Evolutionary conservation across 2,329 filamentous ascomycete genomes (phyloP), one percentile per base, ranked within the genome.

Genomic region (Chrysosporium queenslandicum): DNA sequence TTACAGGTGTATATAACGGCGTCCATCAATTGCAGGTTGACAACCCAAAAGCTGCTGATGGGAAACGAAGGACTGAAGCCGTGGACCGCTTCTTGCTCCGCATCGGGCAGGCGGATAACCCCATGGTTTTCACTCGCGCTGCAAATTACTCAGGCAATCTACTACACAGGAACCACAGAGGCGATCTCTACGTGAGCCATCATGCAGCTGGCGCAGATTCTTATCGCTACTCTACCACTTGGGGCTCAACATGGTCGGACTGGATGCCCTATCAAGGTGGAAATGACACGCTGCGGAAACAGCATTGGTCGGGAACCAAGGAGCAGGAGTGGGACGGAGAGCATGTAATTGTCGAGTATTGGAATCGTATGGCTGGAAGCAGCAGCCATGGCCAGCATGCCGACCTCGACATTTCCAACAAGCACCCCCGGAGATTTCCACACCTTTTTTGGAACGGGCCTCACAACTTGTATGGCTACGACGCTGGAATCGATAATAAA

Each of bases 391-490:
- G 79, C 9, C 79, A 83, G 60, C 76, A 84, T 58, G 77, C 75
- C 34, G 81, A 84, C 63, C 59, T 75, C 18, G 68, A 65, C 21
- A 68, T 67, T 37, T 66, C 68, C 34, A 63, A 64, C 39, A 58
- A 63, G 5, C 62, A 66, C 4, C 66, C 70, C 8, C 70, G 80
- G 47, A 73, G 77, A 27, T 81, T 79, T 60, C 81, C 81, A 4
- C 80, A 84, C 62, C 65, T 84, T 9, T 81, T 78, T 61, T 74
- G 79, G 45, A 78, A 83, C 46, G 82, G 81, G 1, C 71, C 74
- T 0, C 83, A 77, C 65, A 85, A 85, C 60, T 71, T 79, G 54
- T 85, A 78, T 59, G 81, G 81, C 12, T 84, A 76, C 59, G 81
- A 85, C 60, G 71, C 74, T 21, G 81, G 82, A 2, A 61, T 83